Percentiles rank a stretch among this genome's conserved stretches.
These are phyloP conservation scores for Pezicula neosporulosa DNA, from an alignment of 2,329 filamentous ascomycete genomes.

Conservation along the genomic window DNA sequence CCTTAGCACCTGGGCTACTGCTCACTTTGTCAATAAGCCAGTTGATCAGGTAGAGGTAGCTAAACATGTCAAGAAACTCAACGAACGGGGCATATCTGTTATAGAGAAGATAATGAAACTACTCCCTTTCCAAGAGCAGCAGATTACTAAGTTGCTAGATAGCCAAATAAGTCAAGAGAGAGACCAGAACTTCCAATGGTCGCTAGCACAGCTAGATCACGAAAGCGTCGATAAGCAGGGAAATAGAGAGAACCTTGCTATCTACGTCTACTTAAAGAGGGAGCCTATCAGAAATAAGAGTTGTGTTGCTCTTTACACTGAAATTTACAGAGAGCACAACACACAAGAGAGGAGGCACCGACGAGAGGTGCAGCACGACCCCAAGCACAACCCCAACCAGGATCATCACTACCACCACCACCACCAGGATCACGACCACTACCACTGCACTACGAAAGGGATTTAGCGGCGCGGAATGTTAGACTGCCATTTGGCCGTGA, in stretches of 20 bases:
- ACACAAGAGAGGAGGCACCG: conserved; percentile 6
- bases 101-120: conserved; percentile 24
- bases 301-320: conserved; percentile 10
- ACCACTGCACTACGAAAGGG: background rate
- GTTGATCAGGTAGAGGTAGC: conserved; percentile 22
- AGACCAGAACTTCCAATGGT: conserved; percentile 24
- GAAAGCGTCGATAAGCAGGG: conserved; percentile 5
- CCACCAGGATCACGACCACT: conserved; percentile 4
- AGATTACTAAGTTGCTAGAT: conserved; percentile 25
- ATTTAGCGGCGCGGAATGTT: too few species aligned
- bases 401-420: conserved; percentile 5
- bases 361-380: too few species aligned
- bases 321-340: conserved; percentile 16
- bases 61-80: conserved; percentile 22
- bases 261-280: conserved; percentile 24
- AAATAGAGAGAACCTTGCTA: conserved; percentile 19
- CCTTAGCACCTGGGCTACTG: conserved; percentile 21
- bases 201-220: conserved; percentile 24
- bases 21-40: conserved; percentile 18
- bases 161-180: conserved; percentile 16
- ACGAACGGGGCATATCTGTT: conserved; percentile 15
- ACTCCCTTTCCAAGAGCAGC: conserved; percentile 19
- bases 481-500: background rate
- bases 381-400: too few species aligned
- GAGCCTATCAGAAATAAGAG: conserved; percentile 13